Evolutionary conservation across 1,139 yeast species (phyloP), one percentile per base, ranked within the genome.

Genomic region (Waltiozyma solani): DNA sequence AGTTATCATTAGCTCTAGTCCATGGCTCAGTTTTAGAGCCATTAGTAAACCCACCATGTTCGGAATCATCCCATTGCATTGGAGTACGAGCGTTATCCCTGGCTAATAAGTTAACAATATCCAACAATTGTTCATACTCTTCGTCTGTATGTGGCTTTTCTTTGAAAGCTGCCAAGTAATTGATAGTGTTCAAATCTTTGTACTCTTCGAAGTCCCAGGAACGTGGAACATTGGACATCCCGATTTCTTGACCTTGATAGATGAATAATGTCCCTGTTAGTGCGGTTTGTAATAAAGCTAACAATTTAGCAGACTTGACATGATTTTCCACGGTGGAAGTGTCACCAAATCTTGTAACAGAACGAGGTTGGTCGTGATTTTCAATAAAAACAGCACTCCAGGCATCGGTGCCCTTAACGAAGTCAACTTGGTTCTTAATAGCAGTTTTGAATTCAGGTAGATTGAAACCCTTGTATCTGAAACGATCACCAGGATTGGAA

Each of bases 241-340:
- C 80, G 43, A 75, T 62, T 52, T 75, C 81, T 52, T 75, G 80
- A 39, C 80, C 80, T 54, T 75, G 79, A 54, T 74, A 74, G 33
- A 75, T 57, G 56, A 64, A 75, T 42, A 73, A 59, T 8, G 81
- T 74, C 37, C 81, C 81, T 22, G 76, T 68, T 47, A 72, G 63
- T 6, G 75, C 49, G 12, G 66, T 47, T 48, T 68, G 67, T 50
- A 74, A 58, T 41, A 70, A 48, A 5, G 76, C 63, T 44, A 75
- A 53, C 54, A 73, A 58, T 52, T 74, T 73, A 19, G 73, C 73
- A 25, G 73, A 64, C 34, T 42, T 40, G 12, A 21, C 22, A 40
- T 41, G 43, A 19, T 42, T 32, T 41, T 57, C 51, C 40, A 63
- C 56, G 17, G 62, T 60, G 26, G 64, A 50, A 37, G 62, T 65